Evolutionary conservation across 1,284 basidiomycete species (phyloP), one percentile per base, ranked within the genome.

Genomic region (Ceratobasidium theobromae): DNA sequence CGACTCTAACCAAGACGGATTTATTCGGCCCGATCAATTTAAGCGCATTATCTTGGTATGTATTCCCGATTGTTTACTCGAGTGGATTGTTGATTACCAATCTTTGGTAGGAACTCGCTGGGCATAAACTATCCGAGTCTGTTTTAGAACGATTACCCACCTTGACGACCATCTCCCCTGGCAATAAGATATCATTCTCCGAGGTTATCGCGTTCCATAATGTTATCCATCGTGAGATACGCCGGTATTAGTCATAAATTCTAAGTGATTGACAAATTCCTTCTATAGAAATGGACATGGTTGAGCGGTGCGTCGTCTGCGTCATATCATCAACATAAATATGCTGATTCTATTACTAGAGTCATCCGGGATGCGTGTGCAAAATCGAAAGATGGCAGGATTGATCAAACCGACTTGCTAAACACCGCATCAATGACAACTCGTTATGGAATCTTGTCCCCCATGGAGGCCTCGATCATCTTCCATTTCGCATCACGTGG

Each of bases 171-270:
- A 79, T 97, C 68, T 89, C 85, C 68, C 90, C 92, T 2, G 93
- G 93, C 53, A 89, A 90, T 70, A 86, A 87, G 71, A 95, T 98
- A 81, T 89, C 90, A 68, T 98, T 95, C 77, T 94, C 95, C 2
- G 94, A 98, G 79, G 93, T 95, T 70, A 85, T 91, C 73, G 95
- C 95, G 60, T 97, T 96, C 80, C 89, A 96, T 81, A 97, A 97
- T 83, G 89, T 95, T 71, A 84, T 93, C 74, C 81, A 86, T 81
- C 87, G 88, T 88, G 70, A 64, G 83, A 60, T 62, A 46, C 57
- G 27, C 28, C 18, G 9, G n/a, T 12, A 25, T 38, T 64, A 18
- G 25, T 64, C 18, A 55, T 1, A 5, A 25, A 68, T 68, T 40
- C 53, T 40, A 62, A n/a, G 23, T 4, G 18, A 8, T 48, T 57